phyloP scores from a whole-genome alignment of 164 flowering plant genomes.

The Pachysandra terminalis region DNA sequence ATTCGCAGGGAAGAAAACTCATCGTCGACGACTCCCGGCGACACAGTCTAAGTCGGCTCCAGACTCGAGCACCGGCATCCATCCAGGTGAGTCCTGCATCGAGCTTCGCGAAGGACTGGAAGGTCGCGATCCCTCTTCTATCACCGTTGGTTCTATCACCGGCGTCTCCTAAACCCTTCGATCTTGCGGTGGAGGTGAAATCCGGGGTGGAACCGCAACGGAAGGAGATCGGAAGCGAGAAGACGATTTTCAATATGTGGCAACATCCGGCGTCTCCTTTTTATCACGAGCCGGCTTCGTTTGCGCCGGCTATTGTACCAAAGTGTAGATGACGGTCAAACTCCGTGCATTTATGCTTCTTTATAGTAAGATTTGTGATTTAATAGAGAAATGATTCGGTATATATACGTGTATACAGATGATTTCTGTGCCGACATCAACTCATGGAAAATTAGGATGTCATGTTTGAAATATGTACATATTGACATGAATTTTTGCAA shows the following conservation, averaged over 20 bases:
- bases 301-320: constrained; percentile 28
- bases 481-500: too few species aligned
- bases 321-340: constrained; percentile 20
- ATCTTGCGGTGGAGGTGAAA: constrained; percentile 21
- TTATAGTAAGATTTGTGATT: neutral
- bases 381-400: constrained; percentile 2
- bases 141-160: constrained; percentile 69
- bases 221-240: constrained; percentile 20
- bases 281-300: constrained; percentile 37
- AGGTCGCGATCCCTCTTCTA: constrained; percentile 77
- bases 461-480: too few species aligned
- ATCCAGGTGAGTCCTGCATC: constrained; percentile 47
- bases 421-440: neutral
- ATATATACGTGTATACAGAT: constrained; percentile 1
- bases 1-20: constrained; percentile 9
- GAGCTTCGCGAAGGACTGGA: constrained; percentile 43
- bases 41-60: constrained; percentile 38
- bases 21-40: constrained; percentile 3
- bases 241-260: constrained; percentile 51
- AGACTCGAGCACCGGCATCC: constrained; percentile 69
- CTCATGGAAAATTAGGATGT: too few species aligned
- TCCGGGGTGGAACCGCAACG: constrained; percentile 16
- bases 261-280: constrained; percentile 82
- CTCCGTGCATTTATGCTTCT: neutral
- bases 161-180: constrained; percentile 15